Evolutionary conservation across 371 early-diverging fungal species (phyloP), one percentile per base, ranked within the genome.

Genomic region (Mortierella sp.): DNA sequence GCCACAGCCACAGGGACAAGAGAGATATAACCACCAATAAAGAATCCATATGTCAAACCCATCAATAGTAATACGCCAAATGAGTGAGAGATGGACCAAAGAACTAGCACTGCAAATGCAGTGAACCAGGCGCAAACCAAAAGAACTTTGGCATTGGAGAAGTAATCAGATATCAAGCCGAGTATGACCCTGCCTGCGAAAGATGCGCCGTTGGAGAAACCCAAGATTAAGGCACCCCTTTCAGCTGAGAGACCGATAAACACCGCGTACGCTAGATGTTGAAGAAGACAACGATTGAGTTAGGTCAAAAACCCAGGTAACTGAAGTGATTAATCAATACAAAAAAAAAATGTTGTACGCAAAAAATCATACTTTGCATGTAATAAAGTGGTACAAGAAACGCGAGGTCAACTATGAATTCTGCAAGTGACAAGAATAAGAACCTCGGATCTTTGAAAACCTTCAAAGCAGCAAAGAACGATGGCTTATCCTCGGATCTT

Each of bases 181-280:
- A 88, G 76, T 5, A 85, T 64, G 32, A 94, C 70, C 63, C 95
- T 89, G 1, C 92, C 90, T 8, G 90, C 69, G 1, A 90, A 92
- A 4, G 89, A 88, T 3, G 84, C 84, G 11, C 81, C 89, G 47
- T 87, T 91, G 63, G 86, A 78, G 63, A 87, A 74, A 22, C 87
- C 87, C 13, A 88, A 69, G 38, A 90, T 84, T 1, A 86, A 70
- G 16, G 88, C 88, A 1, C 88, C 89, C 32, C 77, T 63, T 10
- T 65, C 61, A 22, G 40, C 48, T 15, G 85, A 70, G 24, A 86
- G 60, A 2, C 86, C 85, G 24, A 86, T 81, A 38, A 65, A 52
- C 1, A 73, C 55, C 15, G 82, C 84, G 64, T 84, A 91, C 21
- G 80, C 77, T 77, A 62, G 9, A 4, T 33, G 28, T 7, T 41